Conservation (phyloP, 2,329 filamentous ascomycete genomes). For the Plectosphaerella sp. region DNA sequence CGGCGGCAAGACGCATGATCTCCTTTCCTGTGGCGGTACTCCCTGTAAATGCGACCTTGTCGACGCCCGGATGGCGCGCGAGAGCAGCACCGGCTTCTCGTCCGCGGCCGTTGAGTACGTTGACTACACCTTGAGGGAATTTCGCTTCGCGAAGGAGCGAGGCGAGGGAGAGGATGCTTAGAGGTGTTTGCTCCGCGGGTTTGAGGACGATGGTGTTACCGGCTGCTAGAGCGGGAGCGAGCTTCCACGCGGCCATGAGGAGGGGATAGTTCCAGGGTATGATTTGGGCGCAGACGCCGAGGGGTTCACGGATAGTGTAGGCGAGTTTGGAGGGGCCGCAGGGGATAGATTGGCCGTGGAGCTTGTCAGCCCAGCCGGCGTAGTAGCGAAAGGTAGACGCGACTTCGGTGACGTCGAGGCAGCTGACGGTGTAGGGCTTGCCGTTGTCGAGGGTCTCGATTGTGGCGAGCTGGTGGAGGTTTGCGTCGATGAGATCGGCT, state of each 20-base stretch:
- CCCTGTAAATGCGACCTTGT: constrained; percentile 72
- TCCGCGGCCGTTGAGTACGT: constrained; percentile 65
- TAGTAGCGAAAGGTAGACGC: constrained; percentile 63
- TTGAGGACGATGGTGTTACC: constrained; percentile 58
- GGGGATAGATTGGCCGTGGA: constrained; percentile 73
- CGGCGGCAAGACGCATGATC: constrained; percentile 65
- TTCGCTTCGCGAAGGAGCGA: constrained; percentile 63
- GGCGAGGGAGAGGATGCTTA: constrained; percentile 57
- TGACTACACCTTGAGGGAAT: constrained; percentile 69
- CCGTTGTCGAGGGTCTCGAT: constrained; percentile 78
- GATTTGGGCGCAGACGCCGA: constrained; percentile 73
- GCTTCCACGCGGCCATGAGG: constrained; percentile 68
- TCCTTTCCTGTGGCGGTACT: constrained; percentile 62
- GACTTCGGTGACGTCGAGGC: constrained; percentile 55
- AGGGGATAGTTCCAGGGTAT: constrained; percentile 83
- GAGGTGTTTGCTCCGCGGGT: constrained; percentile 56
- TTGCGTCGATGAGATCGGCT: constrained; percentile 61
- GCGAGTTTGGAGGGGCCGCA: constrained; percentile 66
- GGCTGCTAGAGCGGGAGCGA: constrained; percentile 55
- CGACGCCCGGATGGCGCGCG: constrained; percentile 57
- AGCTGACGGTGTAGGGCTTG: constrained; percentile 65
- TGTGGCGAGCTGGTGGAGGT: constrained; percentile 46
- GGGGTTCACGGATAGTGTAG: constrained; percentile 71
- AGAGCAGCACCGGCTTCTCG: constrained; percentile 60
- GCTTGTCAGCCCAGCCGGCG: constrained; percentile 76